Conservation (phyloP, 1,284 basidiomycete species). For the Ceratorhiza oryzae-sativae region DNA sequence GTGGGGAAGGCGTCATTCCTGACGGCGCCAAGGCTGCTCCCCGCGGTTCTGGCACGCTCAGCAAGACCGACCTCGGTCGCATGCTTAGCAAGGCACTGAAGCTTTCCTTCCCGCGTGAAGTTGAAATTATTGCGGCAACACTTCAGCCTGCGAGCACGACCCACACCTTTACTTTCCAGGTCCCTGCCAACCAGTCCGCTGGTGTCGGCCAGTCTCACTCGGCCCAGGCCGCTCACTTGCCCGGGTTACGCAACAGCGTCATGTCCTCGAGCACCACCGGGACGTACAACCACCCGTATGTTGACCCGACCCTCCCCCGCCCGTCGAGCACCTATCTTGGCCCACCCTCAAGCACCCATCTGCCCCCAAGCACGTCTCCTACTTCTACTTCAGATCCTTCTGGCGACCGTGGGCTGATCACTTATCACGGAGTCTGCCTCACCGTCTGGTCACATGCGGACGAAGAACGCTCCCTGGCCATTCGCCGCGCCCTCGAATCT, state of each 20-base stretch:
- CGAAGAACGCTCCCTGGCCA: constrained; percentile 79
- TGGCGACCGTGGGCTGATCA: constrained; percentile 50
- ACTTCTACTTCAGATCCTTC: constrained; percentile 41
- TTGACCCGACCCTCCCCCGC: constrained; percentile 51
- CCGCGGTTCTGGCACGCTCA: constrained; percentile 52
- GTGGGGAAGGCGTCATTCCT: constrained; percentile 42
- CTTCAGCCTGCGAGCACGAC: constrained; percentile 90
- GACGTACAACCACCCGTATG: constrained; percentile 42
- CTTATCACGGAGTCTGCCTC: constrained; percentile 88
- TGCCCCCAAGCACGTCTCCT: constrained; percentile 41
- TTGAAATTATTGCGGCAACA: constrained; percentile 92
- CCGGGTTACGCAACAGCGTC: constrained; percentile 42
- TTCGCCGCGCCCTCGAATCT: constrained; percentile 78
- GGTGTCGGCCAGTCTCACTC: constrained; percentile 50
- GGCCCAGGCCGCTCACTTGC: constrained; percentile 60
- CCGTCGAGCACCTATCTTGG: constrained; percentile 81
- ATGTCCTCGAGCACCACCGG: constrained; percentile 44
- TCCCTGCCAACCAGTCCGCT: constrained; percentile 45
- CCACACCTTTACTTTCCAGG: constrained; percentile 86
- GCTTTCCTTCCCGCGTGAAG: constrained; percentile 89
- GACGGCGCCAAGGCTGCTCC: constrained; percentile 20
- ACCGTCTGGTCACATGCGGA: constrained; percentile 96
- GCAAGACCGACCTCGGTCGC: constrained; percentile 83
- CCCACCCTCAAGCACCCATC: constrained; percentile 59
- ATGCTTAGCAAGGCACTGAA: constrained; percentile 91